Base-by-base conservation (phyloP, 108 stramenopile species). In the Nitzschia sp. region DNA sequence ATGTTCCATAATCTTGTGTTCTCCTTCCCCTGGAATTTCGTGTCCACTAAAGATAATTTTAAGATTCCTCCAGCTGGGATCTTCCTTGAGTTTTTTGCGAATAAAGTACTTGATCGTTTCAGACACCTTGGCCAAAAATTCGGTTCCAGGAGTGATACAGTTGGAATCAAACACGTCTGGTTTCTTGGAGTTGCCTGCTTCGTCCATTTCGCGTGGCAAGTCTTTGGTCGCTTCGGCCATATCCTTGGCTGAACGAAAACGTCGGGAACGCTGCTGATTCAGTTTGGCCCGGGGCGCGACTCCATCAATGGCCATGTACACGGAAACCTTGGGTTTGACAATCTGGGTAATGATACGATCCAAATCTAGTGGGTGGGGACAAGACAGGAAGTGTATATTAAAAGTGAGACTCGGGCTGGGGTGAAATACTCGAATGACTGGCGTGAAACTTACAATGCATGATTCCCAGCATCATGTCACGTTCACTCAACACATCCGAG, bases 1-100 rank as follows among this genome's bases (percentile, higher is more conserved):
- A 71, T 97, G 98, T 66, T 98, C 90, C 99, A 99, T 99, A 70
- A 99, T 98, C 78, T 99, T 99, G 83, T 99, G 99, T 78, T 99
- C 98, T 29, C 99, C 99, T 70, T 99, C 98, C 1, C 99, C 98
- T 1, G 99, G 99, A 46, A 98, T 85, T 32, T 99, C 97, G 17
- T 96, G 97, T 25, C 99, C 99, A 30, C 93, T 94, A 84, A 97
- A 99, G 51, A 98, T 91, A 23, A 99, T 84, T 46, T 89, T 90
- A 34, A 97, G 70, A 54, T 86, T 81, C 64, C 82, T 79, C 98
- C 98, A 99, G 59, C 85, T 63, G 0, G 97, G 97, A 72, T 99
- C 99, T 65, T 94, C 96, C 54, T 97, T 95, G 56, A 99, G 79
- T 80, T 98, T 98, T 68, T 95, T 93, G 36, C 90, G 79, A 66